Evolutionary conservation across 768 basidiomycete genomes (phyloP).

Genomic region (Rhizopogon vinicolor): DNA sequence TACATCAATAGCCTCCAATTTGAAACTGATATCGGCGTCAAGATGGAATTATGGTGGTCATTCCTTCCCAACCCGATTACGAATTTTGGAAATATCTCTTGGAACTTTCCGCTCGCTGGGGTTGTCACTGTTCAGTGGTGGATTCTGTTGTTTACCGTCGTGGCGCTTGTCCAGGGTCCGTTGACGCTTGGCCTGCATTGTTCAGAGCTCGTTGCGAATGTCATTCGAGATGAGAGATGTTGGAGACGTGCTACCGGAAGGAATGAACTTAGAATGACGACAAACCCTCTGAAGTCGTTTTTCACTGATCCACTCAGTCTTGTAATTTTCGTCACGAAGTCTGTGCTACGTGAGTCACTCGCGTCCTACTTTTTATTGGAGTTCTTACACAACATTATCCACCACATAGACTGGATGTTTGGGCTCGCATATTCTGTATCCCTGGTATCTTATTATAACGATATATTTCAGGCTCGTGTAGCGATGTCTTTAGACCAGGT

Average conservation of each 20-base stretch:
- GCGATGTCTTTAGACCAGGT: slow-evolving; percentile 14
- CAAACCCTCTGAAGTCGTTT: slow-evolving; percentile 18
- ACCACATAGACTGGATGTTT: slow-evolving; percentile 24
- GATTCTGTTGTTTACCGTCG: slow-evolving; percentile 19
- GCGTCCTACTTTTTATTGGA: neutral
- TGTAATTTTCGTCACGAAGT: slow-evolving; percentile 15
- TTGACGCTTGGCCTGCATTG: slow-evolving; percentile 25
- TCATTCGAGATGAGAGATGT: slow-evolving; percentile 21
- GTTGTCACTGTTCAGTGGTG: slow-evolving; percentile 19
- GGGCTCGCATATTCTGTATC: slow-evolving; percentile 7
- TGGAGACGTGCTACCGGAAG: slow-evolving; percentile 20
- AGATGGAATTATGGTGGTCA: slow-evolving; percentile 8
- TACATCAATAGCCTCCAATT: neutral
- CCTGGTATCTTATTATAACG: no score
- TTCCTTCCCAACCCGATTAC: slow-evolving; percentile 13
- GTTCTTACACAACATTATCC: neutral
- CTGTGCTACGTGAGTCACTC: slow-evolving; percentile 19
- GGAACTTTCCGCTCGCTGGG: slow-evolving; percentile 10
- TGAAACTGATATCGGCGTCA: no score
- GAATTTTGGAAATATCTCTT: no score
- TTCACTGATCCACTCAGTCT: slow-evolving; percentile 16
- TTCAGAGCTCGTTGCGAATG: slow-evolving; percentile 24
- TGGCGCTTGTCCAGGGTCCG: slow-evolving; percentile 22
- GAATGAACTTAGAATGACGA: slow-evolving; percentile 9
- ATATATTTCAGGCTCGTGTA: slow-evolving; percentile 12